Base-by-base conservation (phyloP, 2,329 filamentous ascomycete genomes). In the Neoarthrinium moseri region DNA sequence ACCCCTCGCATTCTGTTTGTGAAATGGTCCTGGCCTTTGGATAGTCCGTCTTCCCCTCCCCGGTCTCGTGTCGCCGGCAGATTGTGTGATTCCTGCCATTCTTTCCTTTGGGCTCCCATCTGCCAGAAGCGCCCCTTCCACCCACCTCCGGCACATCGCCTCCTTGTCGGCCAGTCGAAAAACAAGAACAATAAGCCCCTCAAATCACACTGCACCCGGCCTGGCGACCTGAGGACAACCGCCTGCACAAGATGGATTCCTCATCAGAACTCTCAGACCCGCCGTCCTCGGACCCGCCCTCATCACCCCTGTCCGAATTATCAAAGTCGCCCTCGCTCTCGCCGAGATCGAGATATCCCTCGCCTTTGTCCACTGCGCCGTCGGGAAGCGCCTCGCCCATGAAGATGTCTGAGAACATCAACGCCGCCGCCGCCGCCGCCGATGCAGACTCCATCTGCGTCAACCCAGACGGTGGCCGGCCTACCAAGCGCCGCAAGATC, bases 401-500 rank as follows among this genome's bases (percentile, higher is more conserved):
- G 53, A 78, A 78, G 55, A 53, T 64, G 30, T 63, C 65, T 32
- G 68, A 71, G n/a, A n/a, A n/a, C n/a, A n/a, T n/a, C n/a, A n/a
- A n/a, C n/a, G n/a, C n/a, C n/a, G n/a, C n/a, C n/a, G n/a, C n/a
- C n/a, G n/a, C n/a, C 15, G 56, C 63, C 42, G 62, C 63, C 38
- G 61, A 64, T 51, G 32, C 26, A 15, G 40, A 44, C 37, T 33
- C 48, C 24, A 70, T 71, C 40, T 53, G 60, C 26, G 66, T 70
- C 27, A 68, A 70, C 35, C 66, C 62, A 20, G 83, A 88, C 58
- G 83, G 81, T 42, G 79, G 77, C 37, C 83, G 84, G 29, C 87
- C 89, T 24, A 73, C 83, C 45, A 96, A 95, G 74, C 87, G 87
- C 66, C 83, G 87, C 59, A 84, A 83, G 62, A 77, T 86, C 45